phyloP scores from a whole-genome alignment of 176 grass and related monocot species.

The Triticum turgidum region DNA sequence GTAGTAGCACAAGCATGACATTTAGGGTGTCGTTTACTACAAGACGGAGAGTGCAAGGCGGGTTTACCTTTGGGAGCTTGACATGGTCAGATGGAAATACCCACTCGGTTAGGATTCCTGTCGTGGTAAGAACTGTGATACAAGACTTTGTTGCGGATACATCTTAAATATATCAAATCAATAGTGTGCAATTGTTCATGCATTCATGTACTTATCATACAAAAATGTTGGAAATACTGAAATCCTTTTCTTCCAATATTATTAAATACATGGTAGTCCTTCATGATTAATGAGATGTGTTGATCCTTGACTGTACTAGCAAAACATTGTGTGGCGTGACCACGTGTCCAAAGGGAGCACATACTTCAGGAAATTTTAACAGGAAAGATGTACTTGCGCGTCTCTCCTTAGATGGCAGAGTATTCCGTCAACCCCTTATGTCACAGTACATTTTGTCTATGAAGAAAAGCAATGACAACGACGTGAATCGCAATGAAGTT shows the following conservation, averaged over 20 bases:
- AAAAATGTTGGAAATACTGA: not conserved
- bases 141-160: not conserved
- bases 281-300: not conserved
- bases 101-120: conserved; percentile 17
- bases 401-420: too few species aligned
- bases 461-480: too few species aligned
- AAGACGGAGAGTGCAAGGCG: not conserved
- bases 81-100: conserved; percentile 14
- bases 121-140: conserved; percentile 19
- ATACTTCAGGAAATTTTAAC: not conserved
- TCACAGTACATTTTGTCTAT: too few species aligned
- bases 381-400: too few species aligned
- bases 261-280: not conserved
- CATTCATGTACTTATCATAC: not conserved
- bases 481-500: too few species aligned
- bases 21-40: conserved; percentile 10
- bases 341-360: not conserved
- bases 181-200: not conserved
- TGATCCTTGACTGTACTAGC: not conserved
- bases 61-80: conserved; percentile 33
- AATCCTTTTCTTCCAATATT: not conserved
- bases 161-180: not conserved
- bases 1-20: not conserved
- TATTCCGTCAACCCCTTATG: too few species aligned
- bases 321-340: not conserved